Evolutionary conservation across 2,329 filamentous ascomycete species (phyloP).

Genomic region (Arthrobotrys iridis): DNA sequence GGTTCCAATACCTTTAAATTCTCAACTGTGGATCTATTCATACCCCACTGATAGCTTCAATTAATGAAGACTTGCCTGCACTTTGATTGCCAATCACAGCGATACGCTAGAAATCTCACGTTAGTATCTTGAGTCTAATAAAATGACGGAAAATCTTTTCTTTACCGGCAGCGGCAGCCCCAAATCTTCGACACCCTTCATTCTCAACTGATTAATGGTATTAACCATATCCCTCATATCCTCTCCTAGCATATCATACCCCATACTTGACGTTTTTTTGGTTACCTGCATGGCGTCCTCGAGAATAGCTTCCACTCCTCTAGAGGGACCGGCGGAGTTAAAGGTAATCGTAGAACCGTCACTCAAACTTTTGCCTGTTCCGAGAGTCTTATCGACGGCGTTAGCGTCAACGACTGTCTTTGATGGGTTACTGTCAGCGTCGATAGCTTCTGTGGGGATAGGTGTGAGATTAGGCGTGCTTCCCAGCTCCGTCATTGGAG

Average conservation of each 20-base stretch:
- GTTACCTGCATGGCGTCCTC: neutral
- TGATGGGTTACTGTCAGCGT: constrained; percentile 5
- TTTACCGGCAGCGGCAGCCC: constrained; percentile 55
- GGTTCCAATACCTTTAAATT: no score
- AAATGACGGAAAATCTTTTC: neutral
- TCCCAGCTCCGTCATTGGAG: constrained; percentile 10
- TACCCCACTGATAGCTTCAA: constrained; percentile 58
- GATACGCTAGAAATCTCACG: constrained; percentile 46
- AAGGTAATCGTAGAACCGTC: constrained; percentile 6
- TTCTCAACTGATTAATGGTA: constrained; percentile 56
- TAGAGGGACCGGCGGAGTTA: neutral
- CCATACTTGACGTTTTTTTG: constrained; percentile 32
- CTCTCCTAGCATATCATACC: constrained; percentile 55
- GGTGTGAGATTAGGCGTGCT: neutral
- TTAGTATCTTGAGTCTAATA: neutral
- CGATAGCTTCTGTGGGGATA: constrained; percentile 1
- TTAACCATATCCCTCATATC: constrained; percentile 58
- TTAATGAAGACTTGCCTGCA: constrained; percentile 57
- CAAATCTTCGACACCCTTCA: constrained; percentile 57
- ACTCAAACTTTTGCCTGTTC: neutral
- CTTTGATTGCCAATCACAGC: constrained; percentile 58
- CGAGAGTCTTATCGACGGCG: constrained; percentile 3
- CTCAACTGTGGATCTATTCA: neutral
- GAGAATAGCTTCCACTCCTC: neutral
- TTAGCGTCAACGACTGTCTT: neutral